Evolutionary conservation across 768 basidiomycete genomes (phyloP), one percentile per base, ranked within the genome.

Genomic region (Russula emetica): DNA sequence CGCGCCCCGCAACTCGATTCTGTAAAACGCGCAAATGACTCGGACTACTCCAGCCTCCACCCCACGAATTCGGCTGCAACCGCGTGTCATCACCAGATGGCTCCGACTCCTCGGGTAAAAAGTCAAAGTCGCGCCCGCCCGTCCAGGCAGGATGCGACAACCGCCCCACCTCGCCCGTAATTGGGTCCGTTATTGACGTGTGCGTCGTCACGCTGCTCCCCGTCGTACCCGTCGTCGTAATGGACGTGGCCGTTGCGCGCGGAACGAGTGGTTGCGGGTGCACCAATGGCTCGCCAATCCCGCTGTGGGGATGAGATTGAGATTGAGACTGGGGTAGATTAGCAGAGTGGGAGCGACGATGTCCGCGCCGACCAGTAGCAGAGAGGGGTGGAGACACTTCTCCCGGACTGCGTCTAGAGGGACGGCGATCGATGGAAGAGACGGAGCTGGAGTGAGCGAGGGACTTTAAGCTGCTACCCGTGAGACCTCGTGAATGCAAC

Each of bases 391-490:
- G 74, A 0, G 73, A 73, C 5, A 67, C 60, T 59, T 56, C 57
- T 14, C 60, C 69, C 62, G 32, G 66, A 59, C 20, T 66, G 45
- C 22, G 67, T 52, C 40, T 66, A 18, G n/a, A 32, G 11, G 60
- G 36, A 5, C 72, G 69, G 30, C 82, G 78, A n/a, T 79, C 80
- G 63, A 83, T 81, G 0, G 81, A 81, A 0, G 83, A 80, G 55
- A 87, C 72, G 56, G 85, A 87, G 24, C 78, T 78, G 1, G 82
- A 79, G 60, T 79, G 79, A 0, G 78, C 69, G 32, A 83, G 75
- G 0, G 80, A 80, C 20, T 69, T 67, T 20, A 72, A 74, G 34
- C 78, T 80, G 56, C 74, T 76, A 30, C 62, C 65, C 4, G 76
- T 75, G 38, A 60, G 70, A 20, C 72, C 71, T 3, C 76, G 71